Conservation (phyloP, 2,329 filamentous ascomycete species). For the Colletotrichum sojae region DNA sequence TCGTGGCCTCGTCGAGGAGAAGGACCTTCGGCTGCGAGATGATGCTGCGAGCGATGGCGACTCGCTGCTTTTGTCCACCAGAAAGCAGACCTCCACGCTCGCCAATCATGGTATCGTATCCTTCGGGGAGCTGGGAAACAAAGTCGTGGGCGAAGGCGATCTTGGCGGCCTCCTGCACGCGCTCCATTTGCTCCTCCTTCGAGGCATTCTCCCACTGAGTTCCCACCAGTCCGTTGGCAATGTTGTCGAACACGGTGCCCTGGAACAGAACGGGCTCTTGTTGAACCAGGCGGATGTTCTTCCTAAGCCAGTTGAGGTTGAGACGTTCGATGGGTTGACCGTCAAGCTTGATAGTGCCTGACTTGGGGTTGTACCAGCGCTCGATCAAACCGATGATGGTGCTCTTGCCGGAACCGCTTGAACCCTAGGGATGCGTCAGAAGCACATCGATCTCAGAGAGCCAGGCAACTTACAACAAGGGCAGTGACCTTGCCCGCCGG, state of each 20-base stretch:
- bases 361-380: constrained; percentile 54
- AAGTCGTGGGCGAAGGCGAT: constrained; percentile 64
- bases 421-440: neutral
- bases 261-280: constrained; percentile 57
- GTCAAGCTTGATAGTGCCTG: constrained; percentile 54
- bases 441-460: no score
- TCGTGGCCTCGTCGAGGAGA: constrained; percentile 77
- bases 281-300: constrained; percentile 55
- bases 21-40: constrained; percentile 65
- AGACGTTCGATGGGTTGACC: constrained; percentile 51
- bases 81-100: constrained; percentile 72
- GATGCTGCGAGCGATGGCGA: constrained; percentile 69
- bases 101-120: constrained; percentile 71
- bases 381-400: constrained; percentile 57
- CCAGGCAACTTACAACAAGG: constrained; percentile 50
- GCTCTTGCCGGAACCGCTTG: constrained; percentile 56
- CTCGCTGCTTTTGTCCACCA: constrained; percentile 76
- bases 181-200: constrained; percentile 53
- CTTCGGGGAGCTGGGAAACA: constrained; percentile 60
- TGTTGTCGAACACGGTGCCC: constrained; percentile 64
- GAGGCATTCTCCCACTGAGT: constrained; percentile 44
- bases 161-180: constrained; percentile 59
- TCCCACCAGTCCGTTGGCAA: constrained; percentile 61
- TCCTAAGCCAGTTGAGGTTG: constrained; percentile 57
- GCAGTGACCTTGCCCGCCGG: constrained; percentile 62